Evolutionary conservation across 2,329 filamentous ascomycete species (phyloP).

Genomic region (Trichoderma atrobrunneum): DNA sequence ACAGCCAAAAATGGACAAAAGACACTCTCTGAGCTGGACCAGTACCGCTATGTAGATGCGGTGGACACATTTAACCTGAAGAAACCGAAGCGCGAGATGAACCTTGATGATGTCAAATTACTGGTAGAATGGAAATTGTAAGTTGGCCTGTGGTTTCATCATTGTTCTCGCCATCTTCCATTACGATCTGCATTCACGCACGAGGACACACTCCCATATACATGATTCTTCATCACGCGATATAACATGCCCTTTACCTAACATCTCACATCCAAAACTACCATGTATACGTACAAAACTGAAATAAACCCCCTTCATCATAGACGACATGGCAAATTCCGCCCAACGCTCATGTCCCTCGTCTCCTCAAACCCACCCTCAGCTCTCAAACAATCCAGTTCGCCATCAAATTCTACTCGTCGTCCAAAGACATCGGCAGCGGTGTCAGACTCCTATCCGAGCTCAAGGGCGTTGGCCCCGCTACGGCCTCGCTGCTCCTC

Average conservation of each 20-base stretch:
- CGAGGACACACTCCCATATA: neutral
- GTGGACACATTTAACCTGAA: conserved; percentile 43
- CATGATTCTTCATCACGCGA: neutral
- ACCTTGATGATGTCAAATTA: conserved; percentile 54
- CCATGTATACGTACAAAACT: neutral
- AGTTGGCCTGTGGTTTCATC: conserved; percentile 28
- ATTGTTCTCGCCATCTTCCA: neutral
- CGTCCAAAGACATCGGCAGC: conserved; percentile 39
- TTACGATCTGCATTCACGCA: neutral
- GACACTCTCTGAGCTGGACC: conserved; percentile 57
- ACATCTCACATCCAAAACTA: neutral
- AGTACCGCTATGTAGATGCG: conserved; percentile 57
- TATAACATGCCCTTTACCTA: neutral
- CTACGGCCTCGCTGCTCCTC: conserved; percentile 73
- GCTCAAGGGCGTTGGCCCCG: conserved; percentile 74
- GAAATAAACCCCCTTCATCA: neutral
- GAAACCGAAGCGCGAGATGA: conserved; percentile 41
- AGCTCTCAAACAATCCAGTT: conserved; percentile 49
- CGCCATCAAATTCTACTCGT: conserved; percentile 49
- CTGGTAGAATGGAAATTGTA: conserved; percentile 73
- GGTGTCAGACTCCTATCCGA: conserved; percentile 54
- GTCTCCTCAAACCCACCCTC: conserved; percentile 58
- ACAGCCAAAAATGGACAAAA: conserved; percentile 49
- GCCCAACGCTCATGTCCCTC: conserved; percentile 58
- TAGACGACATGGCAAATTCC: conserved; percentile 61